These are phyloP conservation scores for Suhomyces bribrorum DNA, from an alignment of 1,139 yeast species.

Conservation along the genomic window DNA sequence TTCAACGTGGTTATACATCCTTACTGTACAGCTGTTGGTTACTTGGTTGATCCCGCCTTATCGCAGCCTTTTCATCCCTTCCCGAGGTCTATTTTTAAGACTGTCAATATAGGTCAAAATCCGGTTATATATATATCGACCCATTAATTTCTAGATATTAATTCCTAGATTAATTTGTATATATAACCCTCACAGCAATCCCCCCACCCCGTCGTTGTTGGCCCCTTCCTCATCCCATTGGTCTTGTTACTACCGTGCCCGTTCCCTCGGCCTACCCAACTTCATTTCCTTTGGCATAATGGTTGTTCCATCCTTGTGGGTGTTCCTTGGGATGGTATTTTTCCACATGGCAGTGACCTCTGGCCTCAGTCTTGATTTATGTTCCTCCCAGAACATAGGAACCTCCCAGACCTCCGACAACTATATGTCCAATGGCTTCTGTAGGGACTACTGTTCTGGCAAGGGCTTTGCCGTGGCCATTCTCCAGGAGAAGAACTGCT, in stretches of 20 bases:
- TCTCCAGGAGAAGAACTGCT: slow-evolving; percentile 53
- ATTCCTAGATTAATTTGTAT: too few relatives aligned
- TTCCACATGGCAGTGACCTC: slow-evolving; percentile 2
- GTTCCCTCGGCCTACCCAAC: too few relatives aligned
- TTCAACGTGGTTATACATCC: too few relatives aligned
- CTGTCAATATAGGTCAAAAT: too few relatives aligned
- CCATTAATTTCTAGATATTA: neutral
- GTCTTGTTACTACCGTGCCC: too few relatives aligned
- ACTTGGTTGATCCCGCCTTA: neutral
- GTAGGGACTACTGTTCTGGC: slow-evolving; percentile 46
- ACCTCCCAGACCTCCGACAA: slow-evolving; percentile 22
- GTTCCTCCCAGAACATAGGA: slow-evolving; percentile 50
- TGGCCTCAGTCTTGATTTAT: slow-evolving; percentile 26
- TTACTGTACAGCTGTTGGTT: too few relatives aligned
- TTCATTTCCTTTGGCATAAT: neutral
- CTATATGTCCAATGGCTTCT: slow-evolving; percentile 56
- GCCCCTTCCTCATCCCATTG: too few relatives aligned
- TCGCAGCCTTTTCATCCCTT: neutral
- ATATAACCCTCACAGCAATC: too few relatives aligned
- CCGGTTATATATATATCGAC: too few relatives aligned
- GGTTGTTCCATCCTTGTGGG: neutral
- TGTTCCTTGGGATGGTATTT: neutral
- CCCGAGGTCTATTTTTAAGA: neutral
- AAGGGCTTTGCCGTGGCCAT: slow-evolving; percentile 58
- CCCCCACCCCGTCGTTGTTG: neutral